phyloP scores from a whole-genome alignment of 2,329 filamentous ascomycete genomes.

The Fusarium sp. region DNA sequence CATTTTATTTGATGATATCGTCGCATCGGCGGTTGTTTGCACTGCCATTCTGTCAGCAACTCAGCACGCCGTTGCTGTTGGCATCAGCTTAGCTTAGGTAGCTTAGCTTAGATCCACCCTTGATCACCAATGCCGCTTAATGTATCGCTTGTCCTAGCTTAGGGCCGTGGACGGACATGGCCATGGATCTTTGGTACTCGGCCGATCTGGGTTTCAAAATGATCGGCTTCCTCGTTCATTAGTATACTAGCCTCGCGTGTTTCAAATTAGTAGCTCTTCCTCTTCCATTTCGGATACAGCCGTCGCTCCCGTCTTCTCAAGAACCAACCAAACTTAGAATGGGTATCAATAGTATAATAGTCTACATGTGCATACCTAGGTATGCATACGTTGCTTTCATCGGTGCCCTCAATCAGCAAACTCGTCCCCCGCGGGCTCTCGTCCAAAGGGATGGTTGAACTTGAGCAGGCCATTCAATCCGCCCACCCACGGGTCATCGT shows the following conservation, averaged over 20 bases:
- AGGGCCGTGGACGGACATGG: not conserved
- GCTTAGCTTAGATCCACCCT: not conserved
- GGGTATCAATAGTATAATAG: constrained; percentile 31
- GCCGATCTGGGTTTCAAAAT: constrained; percentile 15
- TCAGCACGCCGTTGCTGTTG: not conserved
- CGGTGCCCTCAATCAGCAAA: constrained; percentile 38
- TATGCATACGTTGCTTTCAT: constrained; percentile 5
- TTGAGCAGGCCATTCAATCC: constrained; percentile 93
- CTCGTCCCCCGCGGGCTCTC: constrained; percentile 50
- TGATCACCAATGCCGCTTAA: constrained; percentile 11
- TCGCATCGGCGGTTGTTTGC: constrained; percentile 3
- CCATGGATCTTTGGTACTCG: constrained; percentile 14
- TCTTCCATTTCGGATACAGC: not conserved
- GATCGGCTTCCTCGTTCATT: not conserved
- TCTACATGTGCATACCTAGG: constrained; percentile 2
- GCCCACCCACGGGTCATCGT: constrained; percentile 96
- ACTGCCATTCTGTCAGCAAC: constrained; percentile 30
- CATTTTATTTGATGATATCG: not conserved
- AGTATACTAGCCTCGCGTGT: not conserved
- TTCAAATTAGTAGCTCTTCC: not conserved
- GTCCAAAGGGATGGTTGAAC: constrained; percentile 96
- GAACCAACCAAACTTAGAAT: not conserved
- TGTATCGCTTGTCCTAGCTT: not conserved
- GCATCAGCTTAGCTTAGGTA: not conserved
- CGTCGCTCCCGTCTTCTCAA: constrained; percentile 1